Conservation (phyloP, 1,284 basidiomycete genomes). For the Ustilago cynodontis region DNA sequence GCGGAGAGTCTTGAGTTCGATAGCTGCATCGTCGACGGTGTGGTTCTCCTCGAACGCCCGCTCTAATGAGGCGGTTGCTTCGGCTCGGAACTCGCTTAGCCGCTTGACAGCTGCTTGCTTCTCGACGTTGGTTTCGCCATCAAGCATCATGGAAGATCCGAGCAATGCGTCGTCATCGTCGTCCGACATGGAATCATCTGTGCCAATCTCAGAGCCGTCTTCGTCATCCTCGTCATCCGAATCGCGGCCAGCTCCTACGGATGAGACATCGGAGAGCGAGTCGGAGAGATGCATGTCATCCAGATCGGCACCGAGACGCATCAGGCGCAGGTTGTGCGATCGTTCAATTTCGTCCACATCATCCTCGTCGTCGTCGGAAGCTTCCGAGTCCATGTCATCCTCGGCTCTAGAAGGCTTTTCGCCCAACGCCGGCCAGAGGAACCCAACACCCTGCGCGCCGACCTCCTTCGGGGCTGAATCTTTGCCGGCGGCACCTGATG, state of each 20-base stretch:
- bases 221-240: slow-evolving; percentile 47
- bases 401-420: slow-evolving; percentile 24
- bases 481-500: slow-evolving; percentile 8
- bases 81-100: slow-evolving; percentile 78
- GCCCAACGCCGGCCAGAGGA: slow-evolving; percentile 61
- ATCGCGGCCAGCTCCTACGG: slow-evolving; percentile 57
- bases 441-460: slow-evolving; percentile 50
- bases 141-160: slow-evolving; percentile 58
- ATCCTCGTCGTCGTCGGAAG: slow-evolving; percentile 43
- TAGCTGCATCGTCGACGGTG: slow-evolving; percentile 88
- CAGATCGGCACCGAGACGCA: slow-evolving; percentile 48
- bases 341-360: slow-evolving; percentile 57
- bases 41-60: slow-evolving; percentile 91
- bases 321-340: slow-evolving; percentile 50
- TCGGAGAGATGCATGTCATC: slow-evolving; percentile 52
- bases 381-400: slow-evolving; percentile 34
- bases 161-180: slow-evolving; percentile 40
- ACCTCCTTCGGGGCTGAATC: slow-evolving; percentile 37
- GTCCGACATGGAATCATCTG: slow-evolving; percentile 32
- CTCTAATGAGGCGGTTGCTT: slow-evolving; percentile 84
- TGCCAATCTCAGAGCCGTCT: slow-evolving; percentile 29
- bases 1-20: slow-evolving; percentile 91
- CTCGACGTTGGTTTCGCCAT: slow-evolving; percentile 60
- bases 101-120: slow-evolving; percentile 54
- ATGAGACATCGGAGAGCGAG: slow-evolving; percentile 56